Base-by-base conservation (phyloP, 345 rosid genomes). In the Salix exigua region DNA sequence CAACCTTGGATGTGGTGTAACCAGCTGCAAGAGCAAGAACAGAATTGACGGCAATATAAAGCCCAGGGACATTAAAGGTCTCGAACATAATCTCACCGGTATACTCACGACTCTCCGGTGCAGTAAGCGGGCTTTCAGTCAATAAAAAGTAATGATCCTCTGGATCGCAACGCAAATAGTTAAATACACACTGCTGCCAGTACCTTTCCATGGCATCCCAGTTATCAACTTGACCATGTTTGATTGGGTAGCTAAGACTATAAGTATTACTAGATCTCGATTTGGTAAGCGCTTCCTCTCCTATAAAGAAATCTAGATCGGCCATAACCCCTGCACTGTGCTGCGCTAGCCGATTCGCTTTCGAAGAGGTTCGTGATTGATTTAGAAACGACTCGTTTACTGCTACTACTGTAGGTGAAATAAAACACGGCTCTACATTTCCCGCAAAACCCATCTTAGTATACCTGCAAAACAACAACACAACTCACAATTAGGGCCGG, bases 121-220 rank as follows among this genome's bases (percentile, higher is more conserved):
- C 91, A 69, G 99, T 93, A 30, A 96, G 97, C 8, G 99, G 99
- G 79, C 99, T 91, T 84, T 96, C 98, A 1, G 98, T 96, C 84
- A 96, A 85, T 77, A 96, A 84, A 81, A 96, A 96, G 86, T 88
- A 96, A 82, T 96, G 99, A 88, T 96, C 99, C 84, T 96, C 99
- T 0, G 99, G 98, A 86, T 96, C 98, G 74, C 97, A 95, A 74
- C 99, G 89, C 87, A 92, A 77, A 72, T 96, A 93, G 74, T 89
- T 93, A 73, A 96, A 96, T 33, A 93, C 85, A 85, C 96, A 91
- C 74, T 96, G 97, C 85, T 96, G 98, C 99, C 99, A 96, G 75
- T 91, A 96, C 86, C 98, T 85, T 77, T 93, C 98, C 98, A 93
- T 91, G 58, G 97, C 93, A 70, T 96, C 99, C 99, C 99, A 96